phyloP scores from a whole-genome alignment of 208 protist species.

The Vickermania spadyakhi region DNA sequence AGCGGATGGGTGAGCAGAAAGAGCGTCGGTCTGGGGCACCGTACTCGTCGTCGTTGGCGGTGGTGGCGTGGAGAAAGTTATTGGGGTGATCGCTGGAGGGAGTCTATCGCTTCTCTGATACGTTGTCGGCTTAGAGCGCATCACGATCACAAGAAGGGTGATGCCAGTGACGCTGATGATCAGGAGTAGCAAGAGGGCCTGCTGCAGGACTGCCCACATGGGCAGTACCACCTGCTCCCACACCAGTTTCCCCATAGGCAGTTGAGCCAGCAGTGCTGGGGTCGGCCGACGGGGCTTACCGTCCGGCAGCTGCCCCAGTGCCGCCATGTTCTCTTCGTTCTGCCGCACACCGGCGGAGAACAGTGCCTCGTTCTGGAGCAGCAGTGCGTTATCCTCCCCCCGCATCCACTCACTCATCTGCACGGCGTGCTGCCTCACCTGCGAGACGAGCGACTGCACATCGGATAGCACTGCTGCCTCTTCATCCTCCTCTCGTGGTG shows the following conservation, averaged over 20 bases:
- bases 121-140: slow-evolving; percentile 21
- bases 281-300: slow-evolving; percentile 1
- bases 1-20: too few species aligned
- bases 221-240: slow-evolving; percentile 44
- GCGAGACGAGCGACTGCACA: slow-evolving; percentile 30
- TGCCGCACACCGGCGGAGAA: slow-evolving; percentile 37
- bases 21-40: too few species aligned
- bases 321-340: slow-evolving; percentile 13
- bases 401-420: slow-evolving; percentile 50
- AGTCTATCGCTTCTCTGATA: too few species aligned
- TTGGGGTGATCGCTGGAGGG: too few species aligned
- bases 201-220: slow-evolving; percentile 45
- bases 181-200: slow-evolving; percentile 26
- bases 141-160: slow-evolving; percentile 34
- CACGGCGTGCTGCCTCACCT: slow-evolving; percentile 48
- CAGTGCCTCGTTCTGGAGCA: slow-evolving; percentile 27
- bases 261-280: slow-evolving; percentile 14
- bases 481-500: slow-evolving; percentile 1
- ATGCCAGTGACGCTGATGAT: slow-evolving; percentile 25
- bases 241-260: slow-evolving; percentile 34
- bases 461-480: slow-evolving; percentile 42
- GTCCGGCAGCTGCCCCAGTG: slow-evolving; percentile 19
- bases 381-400: slow-evolving; percentile 21
- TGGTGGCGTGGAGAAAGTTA: too few species aligned
- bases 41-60: too few species aligned